Evolutionary conservation across 768 basidiomycete species (phyloP).

Genomic region (Tricholomella constricta): DNA sequence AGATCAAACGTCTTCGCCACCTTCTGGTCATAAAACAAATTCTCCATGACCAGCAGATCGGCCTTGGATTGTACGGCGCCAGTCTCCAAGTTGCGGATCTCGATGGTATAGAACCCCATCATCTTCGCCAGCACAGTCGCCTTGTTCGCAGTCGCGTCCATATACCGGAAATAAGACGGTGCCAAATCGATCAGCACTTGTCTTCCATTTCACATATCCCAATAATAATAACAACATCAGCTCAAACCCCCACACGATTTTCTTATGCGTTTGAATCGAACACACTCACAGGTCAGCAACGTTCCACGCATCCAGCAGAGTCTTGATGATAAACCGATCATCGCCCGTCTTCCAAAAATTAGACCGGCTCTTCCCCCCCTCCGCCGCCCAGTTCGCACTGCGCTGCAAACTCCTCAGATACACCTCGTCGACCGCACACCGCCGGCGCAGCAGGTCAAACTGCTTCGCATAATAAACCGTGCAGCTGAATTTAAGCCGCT

Average conservation of each 20-base stretch:
- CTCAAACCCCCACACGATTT: constrained; percentile 6
- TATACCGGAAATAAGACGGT: constrained; percentile 79
- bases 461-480: constrained; percentile 83
- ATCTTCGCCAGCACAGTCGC: constrained; percentile 77
- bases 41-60: constrained; percentile 85
- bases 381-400: constrained; percentile 70
- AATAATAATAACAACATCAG: constrained; percentile 2
- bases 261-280: no score
- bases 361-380: constrained; percentile 79
- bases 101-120: constrained; percentile 80
- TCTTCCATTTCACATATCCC: not conserved
- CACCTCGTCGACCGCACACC: constrained; percentile 66
- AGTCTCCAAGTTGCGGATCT: constrained; percentile 72
- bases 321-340: constrained; percentile 82
- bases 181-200: constrained; percentile 78
- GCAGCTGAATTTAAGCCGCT: constrained; percentile 74
- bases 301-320: constrained; percentile 84
- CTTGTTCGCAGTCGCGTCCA: constrained; percentile 66
- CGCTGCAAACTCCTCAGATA: constrained; percentile 62
- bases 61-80: constrained; percentile 65
- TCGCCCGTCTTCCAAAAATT: constrained; percentile 85
- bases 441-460: constrained; percentile 65
- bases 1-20: constrained; percentile 75
- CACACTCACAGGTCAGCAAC: constrained; percentile 74
- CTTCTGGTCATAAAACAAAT: constrained; percentile 72